Conservation (phyloP, 106 monocot species). For the Dioscorea dumetorum region DNA sequence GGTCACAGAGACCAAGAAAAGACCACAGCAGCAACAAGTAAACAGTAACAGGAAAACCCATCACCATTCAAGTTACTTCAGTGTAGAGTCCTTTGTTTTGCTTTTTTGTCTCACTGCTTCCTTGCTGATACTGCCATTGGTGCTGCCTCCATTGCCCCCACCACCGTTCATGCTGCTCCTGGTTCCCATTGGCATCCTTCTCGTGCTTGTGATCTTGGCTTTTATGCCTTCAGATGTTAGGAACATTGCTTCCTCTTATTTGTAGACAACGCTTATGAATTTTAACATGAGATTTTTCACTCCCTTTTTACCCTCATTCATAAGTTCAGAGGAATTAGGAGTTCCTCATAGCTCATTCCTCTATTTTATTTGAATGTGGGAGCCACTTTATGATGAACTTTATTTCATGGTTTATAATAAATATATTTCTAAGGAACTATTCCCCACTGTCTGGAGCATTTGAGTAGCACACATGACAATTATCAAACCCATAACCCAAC, state of each 20-base stretch:
- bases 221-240: conserved; percentile 29
- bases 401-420: too few relatives aligned
- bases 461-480: too few relatives aligned
- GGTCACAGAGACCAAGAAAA: background rate
- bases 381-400: too few relatives aligned
- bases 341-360: too few relatives aligned
- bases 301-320: too few relatives aligned
- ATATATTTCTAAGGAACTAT: too few relatives aligned
- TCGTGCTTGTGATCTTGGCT: conserved; percentile 29
- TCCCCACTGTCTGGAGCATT: too few relatives aligned
- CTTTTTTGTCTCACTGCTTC: conserved; percentile 31
- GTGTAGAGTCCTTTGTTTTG: conserved; percentile 28
- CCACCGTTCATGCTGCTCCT: conserved; percentile 42
- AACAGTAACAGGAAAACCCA: background rate
- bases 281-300: background rate
- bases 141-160: conserved; percentile 50
- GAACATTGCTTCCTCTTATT: conserved; percentile 7
- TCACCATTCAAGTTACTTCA: conserved; percentile 19
- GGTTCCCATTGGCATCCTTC: conserved; percentile 37
- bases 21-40: background rate
- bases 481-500: too few relatives aligned
- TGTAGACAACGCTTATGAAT: background rate
- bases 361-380: too few relatives aligned
- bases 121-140: conserved; percentile 42
- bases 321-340: too few relatives aligned